Percentiles rank a stretch among this genome's conserved stretches.
Evolutionary conservation across 805 yeast genomes (phyloP).

Genomic region (Starmerella lactis-condensi): DNA sequence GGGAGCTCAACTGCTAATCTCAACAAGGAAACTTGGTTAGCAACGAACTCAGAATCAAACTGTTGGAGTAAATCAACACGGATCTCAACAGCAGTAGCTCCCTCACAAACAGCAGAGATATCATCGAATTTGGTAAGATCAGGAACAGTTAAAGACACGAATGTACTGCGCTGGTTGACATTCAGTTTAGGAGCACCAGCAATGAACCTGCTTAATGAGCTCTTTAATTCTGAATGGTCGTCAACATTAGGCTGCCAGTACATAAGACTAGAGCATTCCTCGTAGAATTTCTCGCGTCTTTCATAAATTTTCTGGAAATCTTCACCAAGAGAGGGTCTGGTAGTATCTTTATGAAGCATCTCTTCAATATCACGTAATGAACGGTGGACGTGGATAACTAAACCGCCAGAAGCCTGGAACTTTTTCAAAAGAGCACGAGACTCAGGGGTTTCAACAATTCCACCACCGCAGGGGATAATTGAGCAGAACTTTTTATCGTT

Average conservation of each 20-base stretch:
- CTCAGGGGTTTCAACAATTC: slow-evolving; percentile 62
- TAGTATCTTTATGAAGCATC: slow-evolving; percentile 55
- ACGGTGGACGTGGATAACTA: slow-evolving; percentile 81
- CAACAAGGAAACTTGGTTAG: slow-evolving; percentile 51
- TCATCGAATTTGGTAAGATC: slow-evolving; percentile 28
- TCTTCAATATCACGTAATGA: slow-evolving; percentile 61
- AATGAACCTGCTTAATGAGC: slow-evolving; percentile 41
- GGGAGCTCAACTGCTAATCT: slow-evolving; percentile 53
- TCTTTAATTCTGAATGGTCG: slow-evolving; percentile 40
- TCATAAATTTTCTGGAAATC: slow-evolving; percentile 72
- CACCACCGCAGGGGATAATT: slow-evolving; percentile 91
- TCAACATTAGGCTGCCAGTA: slow-evolving; percentile 39
- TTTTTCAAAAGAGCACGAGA: slow-evolving; percentile 46
- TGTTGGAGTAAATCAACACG: slow-evolving; percentile 53
- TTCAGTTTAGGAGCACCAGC: slow-evolving; percentile 25
- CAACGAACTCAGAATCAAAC: slow-evolving; percentile 34
- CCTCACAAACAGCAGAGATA: slow-evolving; percentile 36
- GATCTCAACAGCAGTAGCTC: slow-evolving; percentile 67
- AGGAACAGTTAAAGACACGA: slow-evolving; percentile 53
- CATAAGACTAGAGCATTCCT: slow-evolving; percentile 64
- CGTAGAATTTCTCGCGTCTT: slow-evolving; percentile 62
- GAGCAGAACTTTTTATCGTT: slow-evolving; percentile 30
- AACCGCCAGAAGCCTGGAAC: slow-evolving; percentile 42
- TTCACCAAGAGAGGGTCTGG: slow-evolving; percentile 72
- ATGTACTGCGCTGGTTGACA: slow-evolving; percentile 36